Conservation (phyloP, 768 basidiomycete genomes). For the Leccinellum albellum region DNA sequence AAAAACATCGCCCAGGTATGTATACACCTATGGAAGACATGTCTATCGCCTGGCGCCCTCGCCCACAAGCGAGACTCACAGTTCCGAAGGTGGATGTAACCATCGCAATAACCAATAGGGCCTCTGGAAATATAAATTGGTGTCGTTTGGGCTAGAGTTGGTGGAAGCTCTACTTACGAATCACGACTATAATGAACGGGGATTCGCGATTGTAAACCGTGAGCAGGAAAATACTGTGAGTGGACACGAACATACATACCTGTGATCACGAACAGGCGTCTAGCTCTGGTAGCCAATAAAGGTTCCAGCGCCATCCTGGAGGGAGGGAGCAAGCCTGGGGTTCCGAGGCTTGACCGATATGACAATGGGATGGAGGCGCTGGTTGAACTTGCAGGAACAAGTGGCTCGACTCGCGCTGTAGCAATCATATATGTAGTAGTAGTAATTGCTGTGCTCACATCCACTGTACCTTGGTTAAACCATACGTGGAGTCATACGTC, state of each 20-base stretch:
- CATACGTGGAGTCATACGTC: too few relatives aligned
- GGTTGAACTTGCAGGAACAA: too few relatives aligned
- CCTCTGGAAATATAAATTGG: slow-evolving; percentile 48
- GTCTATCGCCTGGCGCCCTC: slow-evolving; percentile 2
- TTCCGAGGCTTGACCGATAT: slow-evolving; percentile 9
- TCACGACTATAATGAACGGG: slow-evolving; percentile 38
- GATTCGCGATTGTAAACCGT: slow-evolving; percentile 6
- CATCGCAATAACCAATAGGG: slow-evolving; percentile 69
- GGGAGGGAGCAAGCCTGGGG: slow-evolving; percentile 12
- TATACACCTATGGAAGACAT: slow-evolving; percentile 44
- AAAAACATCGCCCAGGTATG: slow-evolving; percentile 22
- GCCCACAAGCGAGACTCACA: slow-evolving; percentile 37
- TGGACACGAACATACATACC: slow-evolving; percentile 42
- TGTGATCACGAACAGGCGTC: slow-evolving; percentile 66
- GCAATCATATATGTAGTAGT: too few relatives aligned
- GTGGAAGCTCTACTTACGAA: slow-evolving; percentile 49
- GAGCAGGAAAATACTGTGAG: slow-evolving; percentile 1
- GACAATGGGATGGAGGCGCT: too few relatives aligned
- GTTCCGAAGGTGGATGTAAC: slow-evolving; percentile 66
- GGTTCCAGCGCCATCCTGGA: slow-evolving; percentile 64
- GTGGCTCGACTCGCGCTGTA: too few relatives aligned
- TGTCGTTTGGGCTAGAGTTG: neutral
- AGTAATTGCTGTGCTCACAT: too few relatives aligned
- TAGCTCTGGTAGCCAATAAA: slow-evolving; percentile 68
- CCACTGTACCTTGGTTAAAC: too few relatives aligned